phyloP scores from a whole-genome alignment of 2,329 filamentous ascomycete genomes.

The Cadophora sp. region DNA sequence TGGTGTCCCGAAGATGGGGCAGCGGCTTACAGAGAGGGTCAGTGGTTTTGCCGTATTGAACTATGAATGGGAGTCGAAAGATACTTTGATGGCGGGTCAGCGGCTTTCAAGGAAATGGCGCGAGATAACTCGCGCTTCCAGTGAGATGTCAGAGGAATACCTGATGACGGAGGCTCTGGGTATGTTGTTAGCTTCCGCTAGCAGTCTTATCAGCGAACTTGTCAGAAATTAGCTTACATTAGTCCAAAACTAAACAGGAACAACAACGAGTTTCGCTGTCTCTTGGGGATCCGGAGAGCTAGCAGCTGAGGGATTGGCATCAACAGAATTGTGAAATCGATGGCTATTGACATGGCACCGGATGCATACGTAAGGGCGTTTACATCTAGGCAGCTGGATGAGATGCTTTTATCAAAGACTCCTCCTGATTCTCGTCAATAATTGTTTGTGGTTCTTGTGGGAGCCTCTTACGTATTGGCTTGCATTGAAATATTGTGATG shows the following conservation, averaged over 20 bases:
- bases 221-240: slow-evolving; percentile 13
- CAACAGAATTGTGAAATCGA: slow-evolving; percentile 14
- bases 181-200: too few relatives aligned
- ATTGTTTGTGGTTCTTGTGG: too few relatives aligned
- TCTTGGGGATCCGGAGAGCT: background rate
- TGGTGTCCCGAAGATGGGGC: too few relatives aligned
- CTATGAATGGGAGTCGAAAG: slow-evolving; percentile 6
- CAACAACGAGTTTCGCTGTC: slow-evolving; percentile 1
- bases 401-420: slow-evolving; percentile 7
- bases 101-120: too few relatives aligned
- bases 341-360: slow-evolving; percentile 9
- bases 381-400: background rate
- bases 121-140: too few relatives aligned
- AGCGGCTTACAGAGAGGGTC: slow-evolving; percentile 16
- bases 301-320: slow-evolving; percentile 14
- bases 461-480: slow-evolving; percentile 9
- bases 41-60: slow-evolving; percentile 15
- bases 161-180: slow-evolving; percentile 14
- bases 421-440: background rate
- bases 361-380: slow-evolving; percentile 12
- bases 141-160: background rate
- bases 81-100: too few relatives aligned
- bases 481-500: slow-evolving; percentile 15
- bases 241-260: slow-evolving; percentile 16
- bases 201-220: too few relatives aligned